These are phyloP conservation scores for Colletotrichum orchidophilum DNA, from an alignment of 2,329 filamentous ascomycete genomes.

Conservation along the genomic window DNA sequence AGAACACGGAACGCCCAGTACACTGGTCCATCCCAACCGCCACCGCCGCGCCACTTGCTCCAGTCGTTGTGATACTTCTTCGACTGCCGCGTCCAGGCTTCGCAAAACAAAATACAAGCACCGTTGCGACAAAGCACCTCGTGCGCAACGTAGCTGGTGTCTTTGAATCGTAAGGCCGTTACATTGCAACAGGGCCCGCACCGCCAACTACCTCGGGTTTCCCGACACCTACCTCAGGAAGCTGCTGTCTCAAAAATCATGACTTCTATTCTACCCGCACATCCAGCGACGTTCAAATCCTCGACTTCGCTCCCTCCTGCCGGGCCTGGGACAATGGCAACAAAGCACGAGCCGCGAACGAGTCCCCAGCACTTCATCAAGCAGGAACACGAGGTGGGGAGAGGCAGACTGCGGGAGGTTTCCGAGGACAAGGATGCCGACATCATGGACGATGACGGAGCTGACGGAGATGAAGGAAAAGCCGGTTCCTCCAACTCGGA, in stretches of 20 bases:
- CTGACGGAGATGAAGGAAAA: constrained; percentile 51
- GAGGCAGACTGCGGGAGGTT: constrained; percentile 52
- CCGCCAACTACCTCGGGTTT: neutral
- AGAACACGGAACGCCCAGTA: neutral
- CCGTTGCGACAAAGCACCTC: neutral
- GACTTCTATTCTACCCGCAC: constrained; percentile 53
- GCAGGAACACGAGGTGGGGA: constrained; percentile 50
- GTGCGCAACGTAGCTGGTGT: neutral
- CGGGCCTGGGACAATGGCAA: constrained; percentile 52
- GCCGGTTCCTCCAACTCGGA: constrained; percentile 63
- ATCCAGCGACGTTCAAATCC: constrained; percentile 49
- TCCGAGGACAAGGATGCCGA: constrained; percentile 54
- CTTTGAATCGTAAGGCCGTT: constrained; percentile 19
- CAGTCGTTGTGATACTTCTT: neutral
- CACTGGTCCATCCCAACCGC: neutral
- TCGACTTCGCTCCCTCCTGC: constrained; percentile 50
- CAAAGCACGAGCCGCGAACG: constrained; percentile 50
- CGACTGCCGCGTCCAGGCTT: neutral
- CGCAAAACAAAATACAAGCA: neutral
- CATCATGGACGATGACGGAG: constrained; percentile 50
- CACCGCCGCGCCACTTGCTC: constrained; percentile 2
- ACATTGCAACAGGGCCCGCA: constrained; percentile 5
- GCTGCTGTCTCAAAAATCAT: constrained; percentile 40
- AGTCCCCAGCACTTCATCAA: constrained; percentile 50
- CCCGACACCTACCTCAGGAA: constrained; percentile 8